Conservation (phyloP, 257 asterid species). For the Craterostigma plantagineum region DNA sequence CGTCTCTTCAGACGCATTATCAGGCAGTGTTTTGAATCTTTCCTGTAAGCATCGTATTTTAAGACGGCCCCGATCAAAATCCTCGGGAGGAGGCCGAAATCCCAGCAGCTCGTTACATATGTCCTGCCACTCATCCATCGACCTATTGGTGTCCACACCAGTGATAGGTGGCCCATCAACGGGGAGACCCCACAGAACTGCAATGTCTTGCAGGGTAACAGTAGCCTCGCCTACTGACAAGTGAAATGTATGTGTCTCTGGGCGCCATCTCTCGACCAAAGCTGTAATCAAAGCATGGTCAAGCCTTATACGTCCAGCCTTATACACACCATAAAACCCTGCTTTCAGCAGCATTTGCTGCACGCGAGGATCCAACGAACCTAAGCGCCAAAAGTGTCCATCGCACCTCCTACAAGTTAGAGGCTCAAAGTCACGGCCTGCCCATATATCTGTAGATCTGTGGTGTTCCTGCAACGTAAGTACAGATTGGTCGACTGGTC, state of each 20-base stretch:
- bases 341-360: constrained; percentile 47
- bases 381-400: constrained; percentile 81
- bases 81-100: constrained; percentile 44
- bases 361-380: constrained; percentile 43
- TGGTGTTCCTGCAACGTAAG: constrained; percentile 59
- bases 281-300: constrained; percentile 75
- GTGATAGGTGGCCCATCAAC: constrained; percentile 63
- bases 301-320: constrained; percentile 59
- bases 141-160: constrained; percentile 53
- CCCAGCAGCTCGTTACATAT: constrained; percentile 57
- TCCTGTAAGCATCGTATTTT: constrained; percentile 50
- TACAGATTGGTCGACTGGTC: constrained; percentile 51
- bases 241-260: constrained; percentile 76
- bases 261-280: constrained; percentile 73
- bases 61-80: constrained; percentile 63
- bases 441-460: constrained; percentile 60
- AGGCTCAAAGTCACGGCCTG: constrained; percentile 63
- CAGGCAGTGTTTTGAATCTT: constrained; percentile 37
- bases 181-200: constrained; percentile 64
- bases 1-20: constrained; percentile 38
- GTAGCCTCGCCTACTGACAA: constrained; percentile 67
- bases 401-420: constrained; percentile 63
- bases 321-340: constrained; percentile 69
- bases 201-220: constrained; percentile 52
- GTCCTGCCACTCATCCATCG: constrained; percentile 64